Evolutionary conservation across 768 basidiomycete genomes (phyloP), one percentile per base, ranked within the genome.

Genomic region (Candolleomyces efflorescens): DNA sequence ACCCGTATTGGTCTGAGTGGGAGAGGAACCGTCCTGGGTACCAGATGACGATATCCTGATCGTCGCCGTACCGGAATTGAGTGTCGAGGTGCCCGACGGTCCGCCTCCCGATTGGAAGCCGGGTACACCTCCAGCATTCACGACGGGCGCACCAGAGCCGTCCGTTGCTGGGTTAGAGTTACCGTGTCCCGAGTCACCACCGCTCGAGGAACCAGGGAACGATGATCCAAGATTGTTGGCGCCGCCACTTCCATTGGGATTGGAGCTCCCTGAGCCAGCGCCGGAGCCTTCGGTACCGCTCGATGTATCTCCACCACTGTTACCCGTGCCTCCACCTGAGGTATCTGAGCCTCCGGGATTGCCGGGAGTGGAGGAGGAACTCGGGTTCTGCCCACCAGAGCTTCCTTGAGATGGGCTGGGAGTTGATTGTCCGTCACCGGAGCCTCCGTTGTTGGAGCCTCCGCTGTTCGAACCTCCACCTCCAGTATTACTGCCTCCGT

Each of bases 11-110:
- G 37, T 39, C 5, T 24, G 9, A 12, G 36, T 38, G 51, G 51
- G 36, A 4, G 23, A 36, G 36, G 51, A 17, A 18, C 49, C 77
- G 38, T 77, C 81, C 0, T 60, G 64, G 2, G 83, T 77, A 24
- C 13, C n/a, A 26, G 22, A 50, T 50, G 46, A 7, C 13, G 46
- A 20, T 6, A 13, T 7, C 22, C 23, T 26, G 12, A 17, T 22
- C 17, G 46, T 13, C 3, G 20, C 15, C 12, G 23, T 13, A 48
- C 6, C 23, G 23, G 46, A 20, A 26, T 13, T 48, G 18, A 13
- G 41, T 5, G 41, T 43, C 9, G 17, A 17, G 41, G 17, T 6
- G 17, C 41, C 41, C 5, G 41, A 43, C 41, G 6, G 13, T 17
- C 41, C 41, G 18, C 41, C 41, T 20, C 41, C 41, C 15, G 41